Evolutionary conservation across 2,329 filamentous ascomycete species (phyloP), one percentile per base, ranked within the genome.

Genomic region (Trichoderma harzianum): DNA sequence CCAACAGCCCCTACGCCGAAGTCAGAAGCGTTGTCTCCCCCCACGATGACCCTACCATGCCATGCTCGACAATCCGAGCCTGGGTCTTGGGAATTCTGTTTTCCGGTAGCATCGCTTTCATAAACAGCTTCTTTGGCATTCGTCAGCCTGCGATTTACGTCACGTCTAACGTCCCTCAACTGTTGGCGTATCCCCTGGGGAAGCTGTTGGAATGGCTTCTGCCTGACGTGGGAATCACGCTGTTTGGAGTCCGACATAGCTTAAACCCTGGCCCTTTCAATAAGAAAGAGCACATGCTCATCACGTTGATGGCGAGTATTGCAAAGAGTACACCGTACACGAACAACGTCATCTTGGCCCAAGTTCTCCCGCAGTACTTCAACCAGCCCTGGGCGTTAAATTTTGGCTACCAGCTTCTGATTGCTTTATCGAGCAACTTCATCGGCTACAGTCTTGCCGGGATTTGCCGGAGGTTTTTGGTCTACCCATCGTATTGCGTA

Each of bases 221-320:
- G 0, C 86, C 86, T 0, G 82, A 84, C 66, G 84, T 82, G 79
- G 82, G 83, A 5, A 72, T 87, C 70, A 83, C 79, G 0, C 67
- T 86, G 6, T 79, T 79, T 65, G 84, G 84, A 0, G 73, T 78
- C 1, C 79, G 81, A 11, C 80, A 85, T 72, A 82, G 80, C 10
- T 79, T 88, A 16, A 89, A 88, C 73, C 86, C 87, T 0, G 86
- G 87, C 0, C 83, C 82, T 0, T 89, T 89, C 77, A 86, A 84
- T 64, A 85, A 84, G 75, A 90, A 90, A 76, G 88, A 90, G 77
- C 88, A 90, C 75, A 87, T 88, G 82, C 78, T 89, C n/a, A 86
- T 88, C 43, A 86, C 86, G 3, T 86, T 88, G 74, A 88, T 87
- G 82, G 86, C 88, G 64, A 89, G 89, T 77, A 84, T 85, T 5